Percentiles rank a stretch among this genome's conserved stretches.
phyloP scores from a whole-genome alignment of 2,329 filamentous ascomycete species.

The Metarhizium robertsii region DNA sequence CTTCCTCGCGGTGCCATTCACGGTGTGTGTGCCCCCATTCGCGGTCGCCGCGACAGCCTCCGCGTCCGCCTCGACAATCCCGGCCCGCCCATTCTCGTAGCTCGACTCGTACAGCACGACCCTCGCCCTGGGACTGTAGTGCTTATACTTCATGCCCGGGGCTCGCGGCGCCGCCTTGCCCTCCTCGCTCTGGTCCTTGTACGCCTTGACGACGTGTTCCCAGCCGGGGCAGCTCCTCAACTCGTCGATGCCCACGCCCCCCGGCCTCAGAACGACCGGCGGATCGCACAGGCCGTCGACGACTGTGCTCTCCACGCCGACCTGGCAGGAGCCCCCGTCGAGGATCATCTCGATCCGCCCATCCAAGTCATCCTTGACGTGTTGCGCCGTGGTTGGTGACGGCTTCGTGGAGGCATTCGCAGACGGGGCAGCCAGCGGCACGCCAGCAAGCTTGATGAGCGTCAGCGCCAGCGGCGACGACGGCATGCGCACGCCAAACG shows the following conservation, averaged over 20 bases:
- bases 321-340: slow-evolving; percentile 76
- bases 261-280: slow-evolving; percentile 75
- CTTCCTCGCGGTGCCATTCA: slow-evolving; percentile 15
- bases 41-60: slow-evolving; percentile 6
- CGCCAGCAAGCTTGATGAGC: slow-evolving; percentile 69
- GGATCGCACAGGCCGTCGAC: slow-evolving; percentile 81
- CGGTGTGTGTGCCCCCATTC: slow-evolving; percentile 6
- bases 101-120: slow-evolving; percentile 71
- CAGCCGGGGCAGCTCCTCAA: slow-evolving; percentile 67
- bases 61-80: slow-evolving; percentile 27
- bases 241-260: slow-evolving; percentile 77
- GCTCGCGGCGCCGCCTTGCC: slow-evolving; percentile 63
- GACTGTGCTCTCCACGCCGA: slow-evolving; percentile 94
- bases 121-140: slow-evolving; percentile 85
- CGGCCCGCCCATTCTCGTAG: slow-evolving; percentile 23
- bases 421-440: slow-evolving; percentile 81
- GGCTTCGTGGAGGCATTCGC: slow-evolving; percentile 93
- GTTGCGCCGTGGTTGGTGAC: slow-evolving; percentile 80
- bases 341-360: slow-evolving; percentile 80
- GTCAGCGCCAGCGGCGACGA: slow-evolving; percentile 74
- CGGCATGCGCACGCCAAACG: slow-evolving; percentile 88
- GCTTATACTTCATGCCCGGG: slow-evolving; percentile 98
- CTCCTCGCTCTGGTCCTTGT: slow-evolving; percentile 64
- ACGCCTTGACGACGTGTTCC: slow-evolving; percentile 68
- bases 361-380: slow-evolving; percentile 77